Base-by-base conservation (phyloP, 345 rosid genomes). In the Viola odorata region DNA sequence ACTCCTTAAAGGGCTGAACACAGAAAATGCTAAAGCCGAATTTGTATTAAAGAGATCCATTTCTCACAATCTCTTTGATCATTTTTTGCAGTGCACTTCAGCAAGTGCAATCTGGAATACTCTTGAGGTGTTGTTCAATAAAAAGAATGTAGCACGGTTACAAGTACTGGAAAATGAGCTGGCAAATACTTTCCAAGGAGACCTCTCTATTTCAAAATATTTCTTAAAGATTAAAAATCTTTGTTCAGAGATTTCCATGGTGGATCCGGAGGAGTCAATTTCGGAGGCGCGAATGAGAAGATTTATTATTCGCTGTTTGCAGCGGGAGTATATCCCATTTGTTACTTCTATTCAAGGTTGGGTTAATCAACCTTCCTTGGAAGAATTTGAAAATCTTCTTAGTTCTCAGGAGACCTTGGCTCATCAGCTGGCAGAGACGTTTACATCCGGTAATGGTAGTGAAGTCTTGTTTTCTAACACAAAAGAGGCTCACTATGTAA, bases 291-390 rank as follows among this genome's bases (percentile, higher is more conserved):
- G 64, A 7, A 32, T 61, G 32, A 60, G 38, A 48, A 8, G 55
- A 15, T 32, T 12, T 8, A 60, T 68, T 16, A 53, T 68, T 61
- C 61, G 17, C 0, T 12, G 55, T 5, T 47, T 68, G 14, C 37
- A 41, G 10, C 15, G 13, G 0, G 9, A 68, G 14, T 61, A 53
- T 39, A 36, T 37, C n/a, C 57, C 53, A 0, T 60, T 17, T 45
- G 45, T 42, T 10, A 58, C 50, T 23, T 58, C 61, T 0, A 58
- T 58, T 58, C 38, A 42, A 42, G 50, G 61, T 9, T 61, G 60
- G 72, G 54, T 14, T 54, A 47, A 68, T 14, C 47, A 61, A 54
- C 61, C 72, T 36, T 68, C 60, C 5, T 45, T 61, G 8, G 60
- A 44, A 50, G 71, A 67, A 17, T 53, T 67, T 17, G 60, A 67